Percentiles rank a stretch among this genome's conserved stretches.
These are phyloP conservation scores for Brasilioporus rufonigricans DNA, from an alignment of 768 basidiomycete species.

Conservation along the genomic window DNA sequence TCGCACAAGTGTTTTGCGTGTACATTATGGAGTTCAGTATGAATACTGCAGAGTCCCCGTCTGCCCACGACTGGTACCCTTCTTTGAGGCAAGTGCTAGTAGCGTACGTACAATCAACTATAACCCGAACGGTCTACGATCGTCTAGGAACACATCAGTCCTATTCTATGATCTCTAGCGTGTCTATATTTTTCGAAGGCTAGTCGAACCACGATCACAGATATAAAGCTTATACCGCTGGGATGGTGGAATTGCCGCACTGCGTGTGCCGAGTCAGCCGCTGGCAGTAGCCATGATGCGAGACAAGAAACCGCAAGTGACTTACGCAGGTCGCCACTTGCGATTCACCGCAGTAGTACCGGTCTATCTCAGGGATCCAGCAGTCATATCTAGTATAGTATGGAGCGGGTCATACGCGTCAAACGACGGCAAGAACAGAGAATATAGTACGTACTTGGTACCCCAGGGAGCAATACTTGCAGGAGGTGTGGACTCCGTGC, in stretches of 20 bases:
- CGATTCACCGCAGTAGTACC: conserved; percentile 9
- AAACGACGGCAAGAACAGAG: not conserved
- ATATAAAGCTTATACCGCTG: not conserved
- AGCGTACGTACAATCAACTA: not conserved
- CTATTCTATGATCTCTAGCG: not conserved
- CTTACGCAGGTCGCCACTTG: conserved; percentile 18
- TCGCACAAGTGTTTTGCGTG: not conserved
- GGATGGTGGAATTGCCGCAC: conserved; percentile 12
- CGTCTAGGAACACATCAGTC: not conserved
- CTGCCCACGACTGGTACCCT: too few species aligned
- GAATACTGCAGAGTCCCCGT: not conserved
- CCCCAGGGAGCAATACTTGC: conserved; percentile 7
- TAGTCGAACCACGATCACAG: not conserved
- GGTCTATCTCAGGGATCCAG: conserved; percentile 3
- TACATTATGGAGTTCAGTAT: not conserved
- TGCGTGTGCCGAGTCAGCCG: conserved; percentile 1
- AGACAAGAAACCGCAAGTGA: not conserved
- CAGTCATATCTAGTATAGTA: conserved; percentile 16
- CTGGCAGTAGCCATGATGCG: not conserved
- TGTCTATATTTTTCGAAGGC: not conserved
- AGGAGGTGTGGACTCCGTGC: conserved; percentile 17
- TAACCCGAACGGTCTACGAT: not conserved
- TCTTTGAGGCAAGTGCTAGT: too few species aligned
- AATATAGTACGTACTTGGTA: conserved; percentile 9
- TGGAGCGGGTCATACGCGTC: not conserved